Conservation (phyloP, 1,139 yeast genomes). For the Kurtzmaniella quercitrusa region DNA sequence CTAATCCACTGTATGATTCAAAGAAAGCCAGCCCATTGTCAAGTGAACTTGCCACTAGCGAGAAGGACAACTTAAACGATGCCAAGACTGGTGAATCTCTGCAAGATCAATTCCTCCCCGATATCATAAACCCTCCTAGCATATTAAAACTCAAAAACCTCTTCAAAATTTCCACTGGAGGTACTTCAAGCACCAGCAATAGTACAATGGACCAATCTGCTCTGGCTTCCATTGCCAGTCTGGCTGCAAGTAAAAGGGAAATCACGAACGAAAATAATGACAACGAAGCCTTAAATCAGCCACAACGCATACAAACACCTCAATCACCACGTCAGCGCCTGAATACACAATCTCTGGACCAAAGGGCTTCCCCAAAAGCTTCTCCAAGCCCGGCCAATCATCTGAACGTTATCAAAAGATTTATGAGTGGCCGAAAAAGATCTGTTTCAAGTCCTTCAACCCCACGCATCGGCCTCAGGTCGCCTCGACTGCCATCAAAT, state of each 20-base stretch:
- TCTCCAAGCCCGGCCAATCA: conserved; percentile 6
- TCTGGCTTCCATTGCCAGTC: conserved; percentile 1
- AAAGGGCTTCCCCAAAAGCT: conserved; percentile 11
- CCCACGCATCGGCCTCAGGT: not conserved
- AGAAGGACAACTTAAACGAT: not conserved
- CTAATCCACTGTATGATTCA: no score
- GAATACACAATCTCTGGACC: conserved; percentile 5
- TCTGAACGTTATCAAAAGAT: conserved; percentile 11
- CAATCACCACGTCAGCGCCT: conserved; percentile 9
- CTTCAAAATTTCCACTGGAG: conserved; percentile 16
- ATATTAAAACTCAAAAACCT: conserved; percentile 22
- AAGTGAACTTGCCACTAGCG: not conserved
- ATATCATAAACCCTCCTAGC: conserved; percentile 5
- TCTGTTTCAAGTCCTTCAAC: conserved; percentile 20
- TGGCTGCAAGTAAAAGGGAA: not conserved
- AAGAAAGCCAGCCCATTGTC: not conserved
- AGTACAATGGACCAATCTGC: not conserved
- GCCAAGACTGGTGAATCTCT: not conserved
- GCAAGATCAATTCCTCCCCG: not conserved
- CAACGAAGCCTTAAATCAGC: not conserved
- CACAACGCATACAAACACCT: conserved; percentile 1
- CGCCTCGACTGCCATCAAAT: conserved; percentile 8
- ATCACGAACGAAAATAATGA: not conserved
- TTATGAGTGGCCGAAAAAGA: conserved; percentile 20
- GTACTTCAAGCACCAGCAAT: conserved; percentile 1